Evolutionary conservation across 345 rosid species (phyloP).

Genomic region (Excoecaria cochinchinensis): DNA sequence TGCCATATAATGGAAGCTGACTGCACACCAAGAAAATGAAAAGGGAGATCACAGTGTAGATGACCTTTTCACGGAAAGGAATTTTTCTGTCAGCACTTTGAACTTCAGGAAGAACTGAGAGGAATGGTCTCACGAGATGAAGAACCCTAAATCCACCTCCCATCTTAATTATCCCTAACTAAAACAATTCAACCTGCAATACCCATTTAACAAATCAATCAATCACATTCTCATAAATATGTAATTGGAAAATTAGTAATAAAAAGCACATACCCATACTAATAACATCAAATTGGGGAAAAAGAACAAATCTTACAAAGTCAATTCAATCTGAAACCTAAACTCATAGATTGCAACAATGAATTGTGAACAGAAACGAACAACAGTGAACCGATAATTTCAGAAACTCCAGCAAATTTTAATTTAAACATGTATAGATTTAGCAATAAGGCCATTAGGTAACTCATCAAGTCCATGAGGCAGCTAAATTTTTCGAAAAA

Average conservation of each 20-base stretch:
- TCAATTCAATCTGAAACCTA: neutral
- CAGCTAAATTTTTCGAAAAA: neutral
- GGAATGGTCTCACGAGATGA: slow-evolving; percentile 38
- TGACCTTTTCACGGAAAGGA: slow-evolving; percentile 67
- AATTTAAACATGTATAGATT: slow-evolving; percentile 2
- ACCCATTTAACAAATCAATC: neutral
- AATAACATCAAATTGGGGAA: neutral
- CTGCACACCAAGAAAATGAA: slow-evolving; percentile 70
- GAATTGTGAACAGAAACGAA: neutral
- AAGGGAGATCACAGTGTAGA: slow-evolving; percentile 53
- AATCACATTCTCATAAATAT: neutral
- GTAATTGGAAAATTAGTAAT: neutral
- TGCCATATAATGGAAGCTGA: slow-evolving; percentile 75
- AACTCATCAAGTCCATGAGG: neutral
- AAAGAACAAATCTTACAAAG: neutral
- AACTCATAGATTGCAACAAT: neutral
- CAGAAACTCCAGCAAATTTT: neutral
- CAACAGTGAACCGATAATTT: no score
- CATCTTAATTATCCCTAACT: slow-evolving; percentile 8
- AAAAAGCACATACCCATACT: neutral
- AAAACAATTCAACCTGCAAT: neutral
- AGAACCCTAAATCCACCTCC: slow-evolving; percentile 29
- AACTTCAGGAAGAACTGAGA: slow-evolving; percentile 54
- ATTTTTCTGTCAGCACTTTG: slow-evolving; percentile 65
- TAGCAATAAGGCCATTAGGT: neutral